Base-by-base conservation (phyloP, 208 protist species). In the Acanthamoeba culbertsoni region DNA sequence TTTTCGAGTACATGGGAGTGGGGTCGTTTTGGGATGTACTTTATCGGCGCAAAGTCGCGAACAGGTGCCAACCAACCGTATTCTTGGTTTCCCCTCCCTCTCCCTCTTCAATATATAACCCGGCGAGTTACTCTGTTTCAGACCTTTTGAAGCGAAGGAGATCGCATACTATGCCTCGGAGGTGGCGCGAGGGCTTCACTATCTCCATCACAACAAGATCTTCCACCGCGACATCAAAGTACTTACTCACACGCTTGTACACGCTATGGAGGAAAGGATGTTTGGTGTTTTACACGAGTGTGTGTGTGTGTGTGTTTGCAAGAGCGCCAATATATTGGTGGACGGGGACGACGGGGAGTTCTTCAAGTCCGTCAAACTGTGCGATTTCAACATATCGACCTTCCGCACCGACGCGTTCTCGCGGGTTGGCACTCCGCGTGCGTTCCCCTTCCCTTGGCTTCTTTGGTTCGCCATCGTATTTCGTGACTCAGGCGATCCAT, bases 181-280 rank as follows among this genome's bases (percentile, higher is more conserved):
- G 40, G 79, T 89, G 40, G 79, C 79, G 20, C 79, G 55, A 14
- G 79, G 79, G 55, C 51, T 89, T n/a, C 55, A 59, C 79, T 89
- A 89, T 33, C 79, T 89, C 26, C 79, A 89, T 51, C 46, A 51
- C 53, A 59, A 89, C 33, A 89, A 89, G 46, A 65, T 89, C 55
- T 89, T 68, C n/a, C 79, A 89, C 31, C 79, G 79, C 37, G 79
- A 89, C 79, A 89, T 89, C 53, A 89, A 89, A 31, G 71, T 6
- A 7, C 40, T 42, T 10, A 26, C 7, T n/a, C n/a, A 53, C n/a
- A n/a, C 16, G 23, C 53, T 62, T 62, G 23, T 16, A n/a, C 18
- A n/a, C n/a, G n/a, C n/a, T n/a, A n/a, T n/a, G n/a, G n/a, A n/a
- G n/a, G n/a, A n/a, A n/a, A n/a, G n/a, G n/a, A n/a, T n/a, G n/a